These are phyloP conservation scores for Kalmanozyma brasiliensis DNA, from an alignment of 1,284 basidiomycete genomes.

Conservation along the genomic window DNA sequence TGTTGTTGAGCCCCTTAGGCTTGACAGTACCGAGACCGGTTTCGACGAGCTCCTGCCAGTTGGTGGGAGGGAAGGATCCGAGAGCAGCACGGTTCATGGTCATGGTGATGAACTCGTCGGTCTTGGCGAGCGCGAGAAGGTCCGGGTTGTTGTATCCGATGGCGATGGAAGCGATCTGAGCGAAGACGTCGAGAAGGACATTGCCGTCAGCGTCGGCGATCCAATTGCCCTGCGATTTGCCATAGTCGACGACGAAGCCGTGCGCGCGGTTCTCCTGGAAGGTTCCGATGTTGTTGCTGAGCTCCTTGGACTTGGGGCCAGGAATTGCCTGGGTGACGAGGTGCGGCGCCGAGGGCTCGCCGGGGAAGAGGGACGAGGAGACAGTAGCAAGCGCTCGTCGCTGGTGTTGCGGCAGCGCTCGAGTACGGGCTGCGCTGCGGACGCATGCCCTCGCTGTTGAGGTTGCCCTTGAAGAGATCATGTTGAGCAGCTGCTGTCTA, in stretches of 20 bases:
- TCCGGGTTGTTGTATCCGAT: conserved; percentile 71
- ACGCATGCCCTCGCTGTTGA: conserved; percentile 13
- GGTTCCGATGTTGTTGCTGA: conserved; percentile 63
- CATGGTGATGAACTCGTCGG: conserved; percentile 69
- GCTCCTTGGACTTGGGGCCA: conserved; percentile 62
- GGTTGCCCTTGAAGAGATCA: conserved; percentile 25
- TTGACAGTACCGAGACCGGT: conserved; percentile 71
- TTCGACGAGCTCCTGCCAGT: conserved; percentile 70
- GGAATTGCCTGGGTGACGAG: conserved; percentile 60
- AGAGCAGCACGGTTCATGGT: conserved; percentile 72
- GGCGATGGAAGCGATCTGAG: conserved; percentile 69
- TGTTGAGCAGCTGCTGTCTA: conserved; percentile 1
- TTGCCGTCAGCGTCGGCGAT: conserved; percentile 73
- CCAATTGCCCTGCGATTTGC: conserved; percentile 68
- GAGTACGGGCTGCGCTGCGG: conserved; percentile 8
- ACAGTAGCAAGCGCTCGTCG: conserved; percentile 37
- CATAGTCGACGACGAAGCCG: conserved; percentile 69
- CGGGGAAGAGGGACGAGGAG: conserved; percentile 53
- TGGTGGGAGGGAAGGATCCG: conserved; percentile 71
- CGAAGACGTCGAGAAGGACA: conserved; percentile 72
- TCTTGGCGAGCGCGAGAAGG: conserved; percentile 63
- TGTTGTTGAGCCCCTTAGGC: conserved; percentile 71
- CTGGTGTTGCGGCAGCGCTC: conserved; percentile 10
- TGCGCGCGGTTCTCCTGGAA: conserved; percentile 70
- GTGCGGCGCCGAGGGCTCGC: conserved; percentile 58